Evolutionary conservation across 805 yeast species (phyloP), one percentile per base, ranked within the genome.

Genomic region (Candida yuanshanica): DNA sequence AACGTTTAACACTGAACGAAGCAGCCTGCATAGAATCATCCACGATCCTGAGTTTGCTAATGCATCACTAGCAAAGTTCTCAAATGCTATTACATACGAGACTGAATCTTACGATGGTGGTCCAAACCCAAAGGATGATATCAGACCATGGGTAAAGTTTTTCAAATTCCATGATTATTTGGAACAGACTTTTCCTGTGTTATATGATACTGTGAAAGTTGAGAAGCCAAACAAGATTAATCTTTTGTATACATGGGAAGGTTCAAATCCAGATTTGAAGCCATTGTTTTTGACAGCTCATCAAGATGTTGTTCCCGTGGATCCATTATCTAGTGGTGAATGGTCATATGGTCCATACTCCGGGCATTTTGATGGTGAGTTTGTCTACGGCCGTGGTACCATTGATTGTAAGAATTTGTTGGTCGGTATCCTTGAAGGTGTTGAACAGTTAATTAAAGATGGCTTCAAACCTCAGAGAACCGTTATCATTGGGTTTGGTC

Each of bases 251-350:
- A 79, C 85, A 18, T 77, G 83, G 75, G 58, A 71, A 45, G 95
- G 95, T 9, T 56, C 73, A 4, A 55, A 74, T 33, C 21, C 53
- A 3, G 45, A 57, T 2, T 62, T 80, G 48, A 77, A 81, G 55
- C 95, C 95, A 7, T 50, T 81, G 14, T 51, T 87, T 60, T 64
- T 85, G 35, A 74, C 82, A 60, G 90, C 93, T 2, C 95, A 87
- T 58, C 86, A 81, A 56, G 95, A 86, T 56, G 87, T 82, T 3
- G 95, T 87, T 13, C 95, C 95, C 1, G 83, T 84, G 5, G 83
- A 79, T 55, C 56, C 59, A 13, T 74, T 69, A 20, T 77, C 88
- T 0, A 60, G 69, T 31, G 64, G 60, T 20, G 64, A 74, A 39
- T 87, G 95, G 95, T 65, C 64, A 0, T 67, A 74, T 53, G 79